phyloP scores from a whole-genome alignment of 1,139 yeast genomes.

The Spathaspora sp. region DNA sequence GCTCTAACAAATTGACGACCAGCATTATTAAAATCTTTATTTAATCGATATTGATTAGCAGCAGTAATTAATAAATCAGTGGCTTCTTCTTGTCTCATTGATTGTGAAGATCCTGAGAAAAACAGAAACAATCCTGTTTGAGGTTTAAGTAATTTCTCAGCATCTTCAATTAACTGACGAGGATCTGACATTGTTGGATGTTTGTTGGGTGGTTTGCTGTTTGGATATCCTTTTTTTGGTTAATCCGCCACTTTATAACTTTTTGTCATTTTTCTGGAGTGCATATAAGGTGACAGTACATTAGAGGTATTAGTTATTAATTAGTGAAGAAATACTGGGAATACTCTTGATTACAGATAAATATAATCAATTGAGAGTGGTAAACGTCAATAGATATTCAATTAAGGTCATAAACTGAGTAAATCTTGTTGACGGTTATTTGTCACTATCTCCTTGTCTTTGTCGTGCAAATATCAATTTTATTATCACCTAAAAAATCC shows the following conservation, averaged over 20 bases:
- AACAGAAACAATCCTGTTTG: conserved; percentile 72
- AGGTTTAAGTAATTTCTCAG: conserved; percentile 54
- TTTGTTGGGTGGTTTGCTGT: neutral
- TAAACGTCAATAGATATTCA: too few species aligned
- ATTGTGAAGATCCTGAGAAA: conserved; percentile 66
- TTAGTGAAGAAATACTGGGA: too few species aligned
- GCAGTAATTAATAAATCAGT: conserved; percentile 89
- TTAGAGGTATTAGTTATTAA: too few species aligned
- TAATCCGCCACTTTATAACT: neutral
- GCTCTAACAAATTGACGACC: conserved; percentile 87
- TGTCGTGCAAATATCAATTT: neutral
- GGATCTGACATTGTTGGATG: conserved; percentile 36
- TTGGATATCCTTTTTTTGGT: neutral
- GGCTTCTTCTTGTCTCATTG: conserved; percentile 82
- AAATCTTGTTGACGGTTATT: too few species aligned
- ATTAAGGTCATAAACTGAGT: too few species aligned
- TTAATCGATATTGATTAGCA: conserved; percentile 79
- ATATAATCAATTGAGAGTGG: too few species aligned
- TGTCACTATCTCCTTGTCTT: neutral
- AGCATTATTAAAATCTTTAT: conserved; percentile 68
- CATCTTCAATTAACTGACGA: conserved; percentile 40
- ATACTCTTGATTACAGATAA: too few species aligned
- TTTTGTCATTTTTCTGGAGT: neutral
- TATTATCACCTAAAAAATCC: neutral
- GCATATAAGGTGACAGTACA: too few species aligned